phyloP scores from a whole-genome alignment of 176 grass and related monocot species.

The Triticum aestivum region DNA sequence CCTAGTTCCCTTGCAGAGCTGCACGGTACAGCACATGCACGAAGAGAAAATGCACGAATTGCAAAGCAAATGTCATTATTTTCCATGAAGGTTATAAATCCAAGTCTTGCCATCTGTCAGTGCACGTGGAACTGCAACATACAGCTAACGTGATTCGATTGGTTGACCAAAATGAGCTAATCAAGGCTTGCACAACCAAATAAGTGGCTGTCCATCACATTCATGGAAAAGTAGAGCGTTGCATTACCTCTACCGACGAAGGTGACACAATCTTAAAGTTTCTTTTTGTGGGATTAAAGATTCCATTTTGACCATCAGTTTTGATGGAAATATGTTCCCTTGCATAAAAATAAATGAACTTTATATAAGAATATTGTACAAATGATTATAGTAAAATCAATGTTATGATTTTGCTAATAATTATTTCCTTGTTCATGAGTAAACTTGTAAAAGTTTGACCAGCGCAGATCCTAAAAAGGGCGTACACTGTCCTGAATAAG shows the following conservation, averaged over 20 bases:
- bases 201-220: slow-evolving; percentile 27
- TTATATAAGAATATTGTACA: background rate
- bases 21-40: background rate
- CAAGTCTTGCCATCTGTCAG: background rate
- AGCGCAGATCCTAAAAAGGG: background rate
- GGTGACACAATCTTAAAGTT: background rate
- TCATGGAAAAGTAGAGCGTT: background rate
- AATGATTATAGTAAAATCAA: background rate
- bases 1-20: background rate
- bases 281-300: too few species aligned
- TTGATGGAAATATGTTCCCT: background rate
- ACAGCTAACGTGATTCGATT: background rate
- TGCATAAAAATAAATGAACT: background rate
- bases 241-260: background rate
- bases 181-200: background rate
- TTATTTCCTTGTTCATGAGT: background rate
- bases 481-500: background rate
- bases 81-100: background rate
- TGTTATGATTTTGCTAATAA: background rate
- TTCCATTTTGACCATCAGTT: background rate
- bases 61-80: background rate
- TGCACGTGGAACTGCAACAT: background rate
- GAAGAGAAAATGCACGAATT: background rate
- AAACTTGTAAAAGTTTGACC: background rate
- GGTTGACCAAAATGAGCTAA: slow-evolving; percentile 3